Percentiles rank a stretch among this genome's conserved stretches.
Evolutionary conservation across 2,329 filamentous ascomycete genomes (phyloP).

Genomic region (Nigrospora oryzae): DNA sequence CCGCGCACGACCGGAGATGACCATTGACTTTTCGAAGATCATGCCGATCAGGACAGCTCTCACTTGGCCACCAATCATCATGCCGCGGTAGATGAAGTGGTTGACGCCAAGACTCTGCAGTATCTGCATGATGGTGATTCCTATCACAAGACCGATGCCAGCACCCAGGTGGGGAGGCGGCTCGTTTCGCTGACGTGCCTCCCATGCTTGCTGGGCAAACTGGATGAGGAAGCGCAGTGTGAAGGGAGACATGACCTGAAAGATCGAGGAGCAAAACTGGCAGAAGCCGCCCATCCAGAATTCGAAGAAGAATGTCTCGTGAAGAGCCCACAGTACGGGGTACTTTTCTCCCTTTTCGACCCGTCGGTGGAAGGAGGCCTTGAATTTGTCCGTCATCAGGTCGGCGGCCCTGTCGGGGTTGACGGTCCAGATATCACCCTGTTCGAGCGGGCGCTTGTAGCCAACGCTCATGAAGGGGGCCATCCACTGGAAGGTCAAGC

Average conservation of each 20-base stretch:
- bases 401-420: slow-evolving; percentile 73
- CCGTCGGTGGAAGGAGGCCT: slow-evolving; percentile 61
- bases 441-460: slow-evolving; percentile 74
- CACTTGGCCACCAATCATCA: slow-evolving; percentile 81
- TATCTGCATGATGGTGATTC: slow-evolving; percentile 79
- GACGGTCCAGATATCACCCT: slow-evolving; percentile 81
- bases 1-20: slow-evolving; percentile 77
- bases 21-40: slow-evolving; percentile 90
- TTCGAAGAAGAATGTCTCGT: slow-evolving; percentile 78
- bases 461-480: slow-evolving; percentile 78
- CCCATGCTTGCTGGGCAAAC: slow-evolving; percentile 74
- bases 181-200: slow-evolving; percentile 40
- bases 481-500: slow-evolving; percentile 84
- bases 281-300: slow-evolving; percentile 79
- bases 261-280: slow-evolving; percentile 62
- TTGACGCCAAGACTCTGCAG: slow-evolving; percentile 73
- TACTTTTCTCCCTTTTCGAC: slow-evolving; percentile 59
- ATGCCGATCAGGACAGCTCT: slow-evolving; percentile 75
- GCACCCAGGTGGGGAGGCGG: slow-evolving; percentile 60
- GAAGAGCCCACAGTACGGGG: slow-evolving; percentile 71
- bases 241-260: slow-evolving; percentile 80
- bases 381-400: slow-evolving; percentile 57
- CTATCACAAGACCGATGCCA: slow-evolving; percentile 77
- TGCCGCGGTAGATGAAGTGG: slow-evolving; percentile 88
- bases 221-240: slow-evolving; percentile 77